phyloP scores from a whole-genome alignment of 2,329 filamentous ascomycete species.

The Trichoderma asperellum region DNA sequence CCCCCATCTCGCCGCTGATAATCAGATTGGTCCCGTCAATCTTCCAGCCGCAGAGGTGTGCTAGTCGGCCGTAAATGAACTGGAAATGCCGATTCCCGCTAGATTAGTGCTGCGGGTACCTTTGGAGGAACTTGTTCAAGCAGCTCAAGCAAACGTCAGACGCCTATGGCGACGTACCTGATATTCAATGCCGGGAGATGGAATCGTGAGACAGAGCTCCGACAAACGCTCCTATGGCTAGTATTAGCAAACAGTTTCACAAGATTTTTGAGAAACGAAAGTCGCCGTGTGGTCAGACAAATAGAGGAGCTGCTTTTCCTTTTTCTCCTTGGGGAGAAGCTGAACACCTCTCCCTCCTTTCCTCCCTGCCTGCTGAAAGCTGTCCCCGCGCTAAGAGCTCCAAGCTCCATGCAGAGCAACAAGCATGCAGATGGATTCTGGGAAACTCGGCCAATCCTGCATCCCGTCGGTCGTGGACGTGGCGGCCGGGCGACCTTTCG shows the following conservation, averaged over 20 bases:
- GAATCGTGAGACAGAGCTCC: background rate
- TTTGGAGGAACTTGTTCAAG: background rate
- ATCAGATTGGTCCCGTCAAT: constrained; percentile 15
- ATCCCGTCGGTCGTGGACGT: constrained; percentile 19
- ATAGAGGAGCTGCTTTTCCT: background rate
- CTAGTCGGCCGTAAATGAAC: constrained; percentile 14
- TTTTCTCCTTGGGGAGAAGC: background rate
- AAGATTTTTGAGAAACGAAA: background rate
- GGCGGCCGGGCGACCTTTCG: constrained; percentile 7
- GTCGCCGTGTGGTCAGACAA: background rate
- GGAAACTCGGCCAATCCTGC: constrained; percentile 23
- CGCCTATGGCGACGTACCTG: background rate
- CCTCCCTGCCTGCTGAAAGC: background rate
- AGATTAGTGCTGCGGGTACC: constrained; percentile 20
- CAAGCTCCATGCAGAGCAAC: constrained; percentile 24
- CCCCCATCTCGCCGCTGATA: constrained; percentile 6
- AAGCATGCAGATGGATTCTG: constrained; percentile 18
- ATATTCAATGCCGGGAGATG: background rate
- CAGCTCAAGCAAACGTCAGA: constrained; percentile 6
- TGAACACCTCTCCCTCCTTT: background rate
- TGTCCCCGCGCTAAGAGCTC: background rate
- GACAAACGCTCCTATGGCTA: background rate
- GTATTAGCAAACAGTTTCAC: background rate
- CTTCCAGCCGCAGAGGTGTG: background rate
- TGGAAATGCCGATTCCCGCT: constrained; percentile 20